Evolutionary conservation across 768 basidiomycete species (phyloP), one percentile per base, ranked within the genome.

Genomic region (Lyophyllum decastes): DNA sequence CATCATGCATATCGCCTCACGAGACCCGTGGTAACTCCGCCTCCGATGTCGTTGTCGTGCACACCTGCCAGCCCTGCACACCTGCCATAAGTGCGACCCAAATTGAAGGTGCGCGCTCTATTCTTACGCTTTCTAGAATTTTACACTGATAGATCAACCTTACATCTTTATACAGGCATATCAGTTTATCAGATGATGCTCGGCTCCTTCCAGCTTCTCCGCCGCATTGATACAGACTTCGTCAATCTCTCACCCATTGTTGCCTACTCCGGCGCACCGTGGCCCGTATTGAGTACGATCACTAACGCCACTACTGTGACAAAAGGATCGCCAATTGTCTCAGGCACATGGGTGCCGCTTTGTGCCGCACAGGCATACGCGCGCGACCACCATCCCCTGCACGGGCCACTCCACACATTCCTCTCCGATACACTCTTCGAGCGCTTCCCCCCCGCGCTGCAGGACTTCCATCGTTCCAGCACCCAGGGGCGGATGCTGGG

Each of bases 141-240:
- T 16, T 21, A 6, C 17, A 17, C 49, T 44, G 35, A 48, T 46
- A 48, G 58, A n/a, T 57, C 46, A 41, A 47, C 38, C 47, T 62
- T 55, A 35, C 49, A 57, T 57, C 30, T 22, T 49, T 58, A 14
- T 57, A 22, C 56, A 91, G 89, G 85, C 62, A 86, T 91, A 54
- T 82, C 87, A 38, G 88, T 91, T 49, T 91, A 90, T 70, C 87
- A 88, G 67, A 88, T 85, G 70, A 76, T 73, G 51, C 77, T 90
- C 10, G 84, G 82, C 40, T 70, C 78, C 8, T 76, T 76, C 50
- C 73, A 79, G 30, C 76, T 91, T 47, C 72, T 90, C 61, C 84
- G 90, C 63, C 85, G 90, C 61, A 84, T 90, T 54, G 89, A 91
- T 72, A 88, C 88, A 33, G 88, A 89, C 65, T 91, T 88, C 62